phyloP scores from a whole-genome alignment of 139 green algal genomes.

The Dunaliella primolecta region DNA sequence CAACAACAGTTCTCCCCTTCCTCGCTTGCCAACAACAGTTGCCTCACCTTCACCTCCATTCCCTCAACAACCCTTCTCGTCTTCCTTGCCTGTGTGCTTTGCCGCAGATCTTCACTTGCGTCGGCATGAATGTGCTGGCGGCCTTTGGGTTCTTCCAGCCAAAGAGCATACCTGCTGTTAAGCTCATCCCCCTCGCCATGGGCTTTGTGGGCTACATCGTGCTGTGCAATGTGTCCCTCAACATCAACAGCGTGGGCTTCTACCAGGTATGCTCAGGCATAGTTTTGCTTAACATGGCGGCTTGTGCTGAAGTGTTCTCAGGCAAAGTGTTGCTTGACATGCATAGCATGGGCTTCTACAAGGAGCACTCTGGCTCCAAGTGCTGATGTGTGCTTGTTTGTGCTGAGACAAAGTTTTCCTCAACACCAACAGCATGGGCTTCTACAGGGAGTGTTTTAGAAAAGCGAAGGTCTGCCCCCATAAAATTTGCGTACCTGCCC shows the following conservation, averaged over 20 bases:
- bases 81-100: too few relatives aligned
- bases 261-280: constrained; percentile 44
- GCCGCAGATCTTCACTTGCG: constrained; percentile 44
- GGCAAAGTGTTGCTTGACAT: constrained; percentile 83
- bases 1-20: too few relatives aligned
- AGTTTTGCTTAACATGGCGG: neutral
- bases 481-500: too few relatives aligned
- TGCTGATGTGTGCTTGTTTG: constrained; percentile 75
- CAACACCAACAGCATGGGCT: constrained; percentile 74
- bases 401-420: constrained; percentile 83
- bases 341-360: constrained; percentile 67
- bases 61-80: too few relatives aligned
- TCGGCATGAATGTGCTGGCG: constrained; percentile 27
- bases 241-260: constrained; percentile 74
- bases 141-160: constrained; percentile 43
- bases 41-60: too few relatives aligned
- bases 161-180: constrained; percentile 40
- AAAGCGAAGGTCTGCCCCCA: neutral
- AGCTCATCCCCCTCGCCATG: constrained; percentile 62
- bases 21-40: too few relatives aligned
- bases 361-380: neutral
- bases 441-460: constrained; percentile 44
- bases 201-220: constrained; percentile 89
- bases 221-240: constrained; percentile 81
- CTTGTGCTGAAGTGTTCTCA: constrained; percentile 84